Evolutionary conservation across 202 grass and related monocot genomes (phyloP).

Genomic region (Panicum virgatum): DNA sequence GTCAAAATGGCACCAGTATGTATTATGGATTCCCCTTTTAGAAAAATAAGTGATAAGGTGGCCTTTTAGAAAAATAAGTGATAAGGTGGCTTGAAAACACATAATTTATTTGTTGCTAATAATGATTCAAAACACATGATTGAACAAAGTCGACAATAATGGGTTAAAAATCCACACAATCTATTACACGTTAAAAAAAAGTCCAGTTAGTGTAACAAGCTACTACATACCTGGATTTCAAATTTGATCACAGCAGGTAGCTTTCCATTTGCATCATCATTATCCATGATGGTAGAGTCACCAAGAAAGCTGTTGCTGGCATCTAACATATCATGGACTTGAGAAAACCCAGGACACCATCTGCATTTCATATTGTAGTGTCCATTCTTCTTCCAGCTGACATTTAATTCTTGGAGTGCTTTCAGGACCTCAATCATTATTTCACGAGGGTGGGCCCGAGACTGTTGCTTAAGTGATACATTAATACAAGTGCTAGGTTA

Average conservation of each 20-base stretch:
- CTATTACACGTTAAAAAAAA: conserved; percentile 17
- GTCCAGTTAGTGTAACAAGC: background rate
- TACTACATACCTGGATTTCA: conserved; percentile 76
- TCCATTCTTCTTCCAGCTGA: conserved; percentile 92
- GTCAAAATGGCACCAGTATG: conserved; percentile 23
- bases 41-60: background rate
- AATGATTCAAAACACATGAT: background rate
- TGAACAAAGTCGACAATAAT: background rate
- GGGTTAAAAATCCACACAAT: conserved; percentile 16
- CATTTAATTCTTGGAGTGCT: conserved; percentile 85
- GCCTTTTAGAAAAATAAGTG: background rate
- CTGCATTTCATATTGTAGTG: conserved; percentile 98
- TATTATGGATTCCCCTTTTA: background rate
- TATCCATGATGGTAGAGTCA: conserved; percentile 62
- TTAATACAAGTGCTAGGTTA: conserved; percentile 33
- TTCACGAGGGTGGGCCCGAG: conserved; percentile 80
- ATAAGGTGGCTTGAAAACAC: background rate
- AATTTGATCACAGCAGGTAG: conserved; percentile 70
- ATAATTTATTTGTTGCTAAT: background rate
- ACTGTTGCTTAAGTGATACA: conserved; percentile 56
- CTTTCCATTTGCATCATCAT: conserved; percentile 48
- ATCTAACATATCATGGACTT: conserved; percentile 53
- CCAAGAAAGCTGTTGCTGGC: conserved; percentile 49
- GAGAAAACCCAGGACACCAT: conserved; percentile 52
- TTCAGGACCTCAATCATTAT: conserved; percentile 94